phyloP scores from a whole-genome alignment of 352 stramenopile species.

The Globisporangium megalacanthum region DNA sequence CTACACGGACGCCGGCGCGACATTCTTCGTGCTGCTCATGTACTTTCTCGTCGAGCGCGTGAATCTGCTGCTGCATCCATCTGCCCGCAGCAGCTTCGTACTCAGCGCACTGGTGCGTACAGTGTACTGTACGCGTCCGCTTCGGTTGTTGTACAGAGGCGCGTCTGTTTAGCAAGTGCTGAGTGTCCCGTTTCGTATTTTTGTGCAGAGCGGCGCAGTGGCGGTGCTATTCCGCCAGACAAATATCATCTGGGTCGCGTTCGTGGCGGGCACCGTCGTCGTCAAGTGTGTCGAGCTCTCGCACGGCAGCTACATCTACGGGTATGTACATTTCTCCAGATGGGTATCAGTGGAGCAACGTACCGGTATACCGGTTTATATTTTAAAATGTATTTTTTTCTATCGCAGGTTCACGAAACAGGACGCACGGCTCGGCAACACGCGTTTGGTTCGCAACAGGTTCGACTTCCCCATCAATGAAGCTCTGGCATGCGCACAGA shows the following conservation, averaged over 20 bases:
- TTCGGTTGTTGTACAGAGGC: no score
- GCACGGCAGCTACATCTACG: slow-evolving; percentile 66
- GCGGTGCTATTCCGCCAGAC: slow-evolving; percentile 88
- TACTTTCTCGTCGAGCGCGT: slow-evolving; percentile 53
- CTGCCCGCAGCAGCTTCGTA: slow-evolving; percentile 33
- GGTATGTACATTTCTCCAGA: slow-evolving; percentile 24
- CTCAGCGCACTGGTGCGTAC: slow-evolving; percentile 46
- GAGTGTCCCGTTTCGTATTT: no score
- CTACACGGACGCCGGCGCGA: slow-evolving; percentile 86
- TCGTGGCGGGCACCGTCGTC: slow-evolving; percentile 71
- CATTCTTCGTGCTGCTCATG: slow-evolving; percentile 88
- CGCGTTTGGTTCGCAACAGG: slow-evolving; percentile 27
- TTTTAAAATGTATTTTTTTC: no score
- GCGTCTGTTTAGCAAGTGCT: no score
- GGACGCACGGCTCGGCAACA: slow-evolving; percentile 14
- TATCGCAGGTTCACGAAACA: slow-evolving; percentile 41
- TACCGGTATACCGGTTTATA: no score
- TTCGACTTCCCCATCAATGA: not conserved
- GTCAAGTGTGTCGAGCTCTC: slow-evolving; percentile 65
- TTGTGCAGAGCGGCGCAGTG: slow-evolving; percentile 51
- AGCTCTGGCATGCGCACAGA: not conserved
- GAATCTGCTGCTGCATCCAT: slow-evolving; percentile 32
- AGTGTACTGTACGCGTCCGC: no score
- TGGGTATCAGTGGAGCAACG: no score
- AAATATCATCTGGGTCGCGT: slow-evolving; percentile 89